A percentile compares a stretch with the other conserved stretches of the same genome.
Conservation (phyloP, 2,329 filamentous ascomycete genomes). For the Claviceps sp. region DNA sequence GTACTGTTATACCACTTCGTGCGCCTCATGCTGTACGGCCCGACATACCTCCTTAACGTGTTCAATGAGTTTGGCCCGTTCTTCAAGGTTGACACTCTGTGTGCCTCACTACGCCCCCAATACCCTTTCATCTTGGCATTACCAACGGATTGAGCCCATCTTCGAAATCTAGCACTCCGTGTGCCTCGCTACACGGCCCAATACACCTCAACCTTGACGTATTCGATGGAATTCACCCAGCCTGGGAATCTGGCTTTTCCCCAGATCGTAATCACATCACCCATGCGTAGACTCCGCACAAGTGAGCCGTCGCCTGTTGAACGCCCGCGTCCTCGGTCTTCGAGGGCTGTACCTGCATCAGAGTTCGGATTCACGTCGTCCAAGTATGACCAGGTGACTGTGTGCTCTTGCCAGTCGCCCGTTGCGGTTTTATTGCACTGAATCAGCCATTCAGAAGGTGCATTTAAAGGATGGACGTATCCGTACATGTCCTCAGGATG, state of each 20-base stretch:
- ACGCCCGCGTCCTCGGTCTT: conserved; percentile 32
- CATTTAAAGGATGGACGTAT: conserved; percentile 26
- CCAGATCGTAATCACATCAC: conserved; percentile 50
- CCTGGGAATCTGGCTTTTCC: conserved; percentile 40
- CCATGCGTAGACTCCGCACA: conserved; percentile 40
- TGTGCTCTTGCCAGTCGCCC: conserved; percentile 24
- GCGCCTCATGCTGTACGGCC: too few species aligned
- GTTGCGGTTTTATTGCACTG: conserved; percentile 32
- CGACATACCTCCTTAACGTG: too few species aligned
- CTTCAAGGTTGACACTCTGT: too few species aligned
- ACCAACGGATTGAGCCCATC: too few species aligned
- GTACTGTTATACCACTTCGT: too few species aligned
- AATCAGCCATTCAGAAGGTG: conserved; percentile 26
- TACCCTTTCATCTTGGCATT: too few species aligned
- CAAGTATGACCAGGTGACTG: conserved; percentile 38
- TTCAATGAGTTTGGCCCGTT: too few species aligned
- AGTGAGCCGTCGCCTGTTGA: conserved; percentile 40
- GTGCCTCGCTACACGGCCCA: conserved; percentile 32
- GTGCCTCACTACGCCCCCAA: too few species aligned
- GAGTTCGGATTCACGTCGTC: conserved; percentile 35
- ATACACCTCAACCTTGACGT: conserved; percentile 41
- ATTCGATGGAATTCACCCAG: conserved; percentile 40
- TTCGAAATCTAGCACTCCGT: too few species aligned
- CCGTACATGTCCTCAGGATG: conserved; percentile 11
- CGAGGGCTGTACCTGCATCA: conserved; percentile 23